Base-by-base conservation (phyloP, 495 filamentous ascomycete species). In the Cercophora sp. region DNA sequence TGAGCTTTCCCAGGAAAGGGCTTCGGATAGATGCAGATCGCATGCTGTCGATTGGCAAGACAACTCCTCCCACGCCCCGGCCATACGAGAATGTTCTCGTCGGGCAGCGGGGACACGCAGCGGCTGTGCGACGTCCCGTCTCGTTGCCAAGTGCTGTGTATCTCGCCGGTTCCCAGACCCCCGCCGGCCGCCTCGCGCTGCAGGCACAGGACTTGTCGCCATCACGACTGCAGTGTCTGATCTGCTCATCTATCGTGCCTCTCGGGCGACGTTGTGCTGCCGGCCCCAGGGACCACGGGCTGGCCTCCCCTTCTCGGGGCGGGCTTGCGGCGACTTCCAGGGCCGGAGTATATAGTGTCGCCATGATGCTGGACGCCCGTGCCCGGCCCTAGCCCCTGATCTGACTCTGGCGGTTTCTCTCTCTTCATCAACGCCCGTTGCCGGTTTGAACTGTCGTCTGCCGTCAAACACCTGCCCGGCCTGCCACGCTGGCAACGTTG, bases 41-140 rank as follows among this genome's bases (percentile, higher is more conserved):
- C 40, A 39, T 37, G 37, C 20, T 37, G 52, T 57, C 51, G 26
- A 61, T 54, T 58, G 43, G 54, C 44, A 52, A 58, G 52, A 56
- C 52, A 43, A 18, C 22, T 34, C 24, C 19, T 37, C 53, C 48
- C 20, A 47, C 52, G 43, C 43, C 58, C 55, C 48, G 39, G 29
- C 27, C 59, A 65, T 65, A 67, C 64, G 64, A 67, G 62, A 54
- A 48, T 54, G 54, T 65, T 65, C 64, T 67, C 64, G 60, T 67
- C 62, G 57, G 57, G 62, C 55, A 43, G 51, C 62, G 64, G 64
- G 49, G 48, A 56, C 52, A 45, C 42, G 64, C 64, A 67, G 57
- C 41, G 43, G 50, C 50, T 32, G 64, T 60, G 59, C 61, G 43
- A 64, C 62, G 24, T 26, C 37, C 16, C 19, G 15, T 36, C 10